These are phyloP conservation scores for Aspergillus uvarum DNA, from an alignment of 2,329 filamentous ascomycete species.

Conservation along the genomic window DNA sequence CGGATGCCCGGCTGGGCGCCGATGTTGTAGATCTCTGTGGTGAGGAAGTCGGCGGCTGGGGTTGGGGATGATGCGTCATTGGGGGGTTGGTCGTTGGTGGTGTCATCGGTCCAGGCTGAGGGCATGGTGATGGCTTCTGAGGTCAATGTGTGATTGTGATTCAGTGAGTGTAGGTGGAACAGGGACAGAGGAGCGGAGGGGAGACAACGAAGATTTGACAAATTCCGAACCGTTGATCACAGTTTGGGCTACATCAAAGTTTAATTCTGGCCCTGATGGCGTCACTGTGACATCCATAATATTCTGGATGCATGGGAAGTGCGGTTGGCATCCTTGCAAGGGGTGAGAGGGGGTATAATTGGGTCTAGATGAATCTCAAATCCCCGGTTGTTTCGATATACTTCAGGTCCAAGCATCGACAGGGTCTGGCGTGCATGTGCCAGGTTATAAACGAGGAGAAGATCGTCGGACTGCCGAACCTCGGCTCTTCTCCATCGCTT, in stretches of 20 bases:
- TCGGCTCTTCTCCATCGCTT: slow-evolving; percentile 27
- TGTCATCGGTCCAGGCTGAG: background rate
- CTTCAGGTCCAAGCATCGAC: too few relatives aligned
- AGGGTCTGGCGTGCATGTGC: too few relatives aligned
- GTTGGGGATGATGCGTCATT: slow-evolving; percentile 11
- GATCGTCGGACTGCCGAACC: slow-evolving; percentile 15
- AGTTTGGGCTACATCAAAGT: background rate
- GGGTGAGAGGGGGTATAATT: too few relatives aligned
- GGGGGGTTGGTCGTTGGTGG: background rate
- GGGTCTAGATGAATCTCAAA: background rate
- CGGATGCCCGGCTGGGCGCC: slow-evolving; percentile 27
- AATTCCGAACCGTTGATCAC: too few relatives aligned
- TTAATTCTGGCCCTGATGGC: background rate
- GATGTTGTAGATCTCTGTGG: slow-evolving; percentile 29
- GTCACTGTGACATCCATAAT: background rate
- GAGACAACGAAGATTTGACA: background rate
- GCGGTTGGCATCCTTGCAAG: background rate
- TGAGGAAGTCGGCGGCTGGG: slow-evolving; percentile 24
- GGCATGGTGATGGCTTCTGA: background rate
- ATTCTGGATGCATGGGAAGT: background rate
- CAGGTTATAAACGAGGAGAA: too few relatives aligned
- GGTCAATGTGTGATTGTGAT: background rate
- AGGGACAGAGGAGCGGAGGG: background rate
- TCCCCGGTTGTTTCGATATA: too few relatives aligned
- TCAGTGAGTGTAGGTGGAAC: background rate